Percentiles rank a stretch among this genome's conserved stretches.
Conservation (phyloP, 352 stramenopile species). For the Pythium biforme region DNA sequence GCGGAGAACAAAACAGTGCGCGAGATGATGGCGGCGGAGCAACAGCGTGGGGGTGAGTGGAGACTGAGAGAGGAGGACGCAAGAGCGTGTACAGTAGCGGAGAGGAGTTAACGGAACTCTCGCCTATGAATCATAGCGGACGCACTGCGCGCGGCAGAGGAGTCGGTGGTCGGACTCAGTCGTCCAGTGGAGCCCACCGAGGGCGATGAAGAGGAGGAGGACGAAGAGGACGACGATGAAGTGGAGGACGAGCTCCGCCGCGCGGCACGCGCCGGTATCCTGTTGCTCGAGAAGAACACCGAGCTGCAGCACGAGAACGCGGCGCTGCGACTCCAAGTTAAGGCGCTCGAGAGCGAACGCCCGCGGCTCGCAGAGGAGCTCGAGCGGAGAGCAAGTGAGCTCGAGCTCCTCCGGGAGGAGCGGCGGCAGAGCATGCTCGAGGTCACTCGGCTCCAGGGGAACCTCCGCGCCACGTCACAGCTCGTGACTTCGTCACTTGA, state of each 20-base stretch:
- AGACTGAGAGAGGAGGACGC: not conserved
- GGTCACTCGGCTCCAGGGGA: slow-evolving; percentile 47
- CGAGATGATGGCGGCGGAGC: not conserved
- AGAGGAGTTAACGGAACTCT: not conserved
- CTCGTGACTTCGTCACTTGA: slow-evolving; percentile 58
- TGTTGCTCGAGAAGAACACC: slow-evolving; percentile 72
- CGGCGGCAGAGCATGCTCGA: slow-evolving; percentile 49
- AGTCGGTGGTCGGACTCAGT: not conserved
- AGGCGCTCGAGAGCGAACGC: slow-evolving; percentile 47
- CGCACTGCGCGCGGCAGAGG: not conserved
- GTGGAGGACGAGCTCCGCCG: slow-evolving; percentile 65
- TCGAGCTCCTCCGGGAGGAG: slow-evolving; percentile 43
- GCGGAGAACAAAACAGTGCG: not conserved
- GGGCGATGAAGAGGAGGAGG: not conserved
- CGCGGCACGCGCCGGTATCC: slow-evolving; percentile 64
- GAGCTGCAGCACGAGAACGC: slow-evolving; percentile 60
- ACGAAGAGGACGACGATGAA: slow-evolving; percentile 23
- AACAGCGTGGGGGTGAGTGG: not conserved
- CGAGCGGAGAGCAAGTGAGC: slow-evolving; percentile 34
- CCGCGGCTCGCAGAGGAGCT: slow-evolving; percentile 47
- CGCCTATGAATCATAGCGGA: not conserved
- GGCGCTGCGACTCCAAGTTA: slow-evolving; percentile 58
- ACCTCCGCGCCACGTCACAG: slow-evolving; percentile 58
- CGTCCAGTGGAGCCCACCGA: not conserved
- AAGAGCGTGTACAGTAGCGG: not conserved